Evolutionary conservation across 2,329 filamentous ascomycete species (phyloP).

Genomic region (Elsinoe arachidis): DNA sequence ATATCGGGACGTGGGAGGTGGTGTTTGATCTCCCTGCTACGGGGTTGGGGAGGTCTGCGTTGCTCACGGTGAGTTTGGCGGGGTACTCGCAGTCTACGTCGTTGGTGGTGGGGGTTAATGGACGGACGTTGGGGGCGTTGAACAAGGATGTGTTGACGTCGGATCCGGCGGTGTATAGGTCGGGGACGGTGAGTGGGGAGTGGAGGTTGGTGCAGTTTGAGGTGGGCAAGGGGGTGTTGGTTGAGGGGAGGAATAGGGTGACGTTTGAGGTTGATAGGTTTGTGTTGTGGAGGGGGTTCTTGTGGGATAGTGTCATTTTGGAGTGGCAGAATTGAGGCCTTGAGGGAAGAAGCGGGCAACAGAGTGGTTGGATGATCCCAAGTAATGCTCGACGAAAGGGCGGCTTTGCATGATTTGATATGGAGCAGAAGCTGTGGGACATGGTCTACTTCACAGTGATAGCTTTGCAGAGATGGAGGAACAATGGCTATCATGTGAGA

Average conservation of each 20-base stretch:
- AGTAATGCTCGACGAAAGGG: no score
- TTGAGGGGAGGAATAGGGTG: constrained; percentile 27
- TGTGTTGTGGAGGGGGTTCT: constrained; percentile 19
- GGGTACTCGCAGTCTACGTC: constrained; percentile 13
- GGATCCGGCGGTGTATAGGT: constrained; percentile 12
- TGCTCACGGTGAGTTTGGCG: constrained; percentile 6
- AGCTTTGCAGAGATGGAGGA: no score
- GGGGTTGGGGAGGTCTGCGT: not conserved
- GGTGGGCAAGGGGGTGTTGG: not conserved
- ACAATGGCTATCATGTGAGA: no score
- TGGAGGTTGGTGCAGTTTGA: constrained; percentile 9
- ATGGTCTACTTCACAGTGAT: no score
- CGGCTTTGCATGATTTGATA: no score
- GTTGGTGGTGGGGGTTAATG: constrained; percentile 6
- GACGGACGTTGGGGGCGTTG: not conserved
- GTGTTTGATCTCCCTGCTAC: constrained; percentile 20
- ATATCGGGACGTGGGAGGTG: constrained; percentile 27
- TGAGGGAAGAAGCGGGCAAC: no score
- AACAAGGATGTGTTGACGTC: constrained; percentile 10
- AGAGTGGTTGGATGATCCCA: no score
- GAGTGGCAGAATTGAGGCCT: constrained; percentile 6
- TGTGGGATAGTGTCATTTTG: constrained; percentile 12
- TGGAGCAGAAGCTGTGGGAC: no score
- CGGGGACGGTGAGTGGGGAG: constrained; percentile 13
- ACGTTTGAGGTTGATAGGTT: constrained; percentile 33